Conservation (phyloP, 1,139 yeast species). For the Schizosaccharomyces versatilis region DNA sequence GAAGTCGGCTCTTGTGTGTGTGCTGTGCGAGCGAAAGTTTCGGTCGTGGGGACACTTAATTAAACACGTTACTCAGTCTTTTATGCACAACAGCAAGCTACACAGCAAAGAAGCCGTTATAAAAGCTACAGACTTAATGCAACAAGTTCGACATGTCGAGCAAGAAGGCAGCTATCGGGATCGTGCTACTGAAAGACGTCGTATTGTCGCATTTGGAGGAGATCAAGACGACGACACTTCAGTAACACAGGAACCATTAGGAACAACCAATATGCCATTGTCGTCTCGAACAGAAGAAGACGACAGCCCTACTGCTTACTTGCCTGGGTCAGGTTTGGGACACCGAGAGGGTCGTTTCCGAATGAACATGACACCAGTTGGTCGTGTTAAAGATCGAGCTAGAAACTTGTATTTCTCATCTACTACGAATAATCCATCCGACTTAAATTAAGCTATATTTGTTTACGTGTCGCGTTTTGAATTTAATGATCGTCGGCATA, state of each 20-base stretch:
- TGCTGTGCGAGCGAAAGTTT: not conserved
- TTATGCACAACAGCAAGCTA: not conserved
- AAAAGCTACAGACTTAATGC: not conserved
- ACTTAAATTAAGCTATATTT: too few species aligned
- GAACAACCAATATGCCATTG: conserved; percentile 6
- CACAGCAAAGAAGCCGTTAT: not conserved
- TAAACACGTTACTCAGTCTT: not conserved
- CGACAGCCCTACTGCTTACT: conserved; percentile 11
- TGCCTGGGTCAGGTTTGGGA: conserved; percentile 13
- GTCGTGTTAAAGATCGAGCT: not conserved
- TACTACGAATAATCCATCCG: not conserved
- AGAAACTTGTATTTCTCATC: not conserved
- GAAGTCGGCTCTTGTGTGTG: not conserved
- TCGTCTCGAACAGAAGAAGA: conserved; percentile 7
- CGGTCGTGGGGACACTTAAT: not conserved
- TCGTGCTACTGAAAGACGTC: not conserved
- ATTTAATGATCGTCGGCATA: too few species aligned
- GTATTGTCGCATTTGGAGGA: not conserved
- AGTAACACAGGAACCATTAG: not conserved
- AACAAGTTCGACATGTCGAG: not conserved
- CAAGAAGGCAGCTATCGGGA: not conserved
- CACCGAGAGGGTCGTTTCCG: conserved; percentile 5
- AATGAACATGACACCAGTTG: conserved; percentile 1
- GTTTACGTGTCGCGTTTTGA: too few species aligned
- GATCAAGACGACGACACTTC: not conserved